Base-by-base conservation (phyloP, 2,329 filamentous ascomycete species). In the Ascochyta viciae-villosae region DNA sequence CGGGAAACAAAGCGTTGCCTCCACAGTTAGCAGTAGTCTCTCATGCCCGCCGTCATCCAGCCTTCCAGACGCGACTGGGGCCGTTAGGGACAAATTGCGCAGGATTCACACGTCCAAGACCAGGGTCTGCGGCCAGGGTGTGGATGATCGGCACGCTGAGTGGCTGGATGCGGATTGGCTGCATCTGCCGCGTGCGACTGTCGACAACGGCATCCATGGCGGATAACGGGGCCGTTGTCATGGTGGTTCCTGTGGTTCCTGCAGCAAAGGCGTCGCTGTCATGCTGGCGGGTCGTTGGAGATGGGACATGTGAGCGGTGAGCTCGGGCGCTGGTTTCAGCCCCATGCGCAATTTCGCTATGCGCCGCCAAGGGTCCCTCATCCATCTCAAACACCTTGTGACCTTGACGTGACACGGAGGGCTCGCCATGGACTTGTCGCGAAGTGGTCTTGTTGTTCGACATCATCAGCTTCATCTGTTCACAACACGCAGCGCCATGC, bases 81-180 rank as follows among this genome's bases (percentile, higher is more conserved):
- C 48, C 62, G 71, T 72, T 61, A 68, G 71, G 68, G 65, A 72
- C 67, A 74, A 62, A 75, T 74, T 75, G 63, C 70, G 61, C 59
- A 54, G 65, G 66, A 69, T 66, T 63, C 51, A 60, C 59, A 62
- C 54, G 58, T 59, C 43, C 54, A 60, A 50, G 60, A 50, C 33
- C 46, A 47, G 54, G 50, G 40, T 24, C 45, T 27, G 23, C 41
- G 47, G 37, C 55, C 56, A 60, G 57, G 58, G 49, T 51, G 52
- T 49, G 33, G 57, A 42, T 50, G 44, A 54, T 53, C 47, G 34
- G 58, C 54, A 52, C 42, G 53, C 50, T 47, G 41, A 35, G 37
- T 16, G 38, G 39, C 39, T n/a, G 33, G 7, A 2, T n/a, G 24
- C 13, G 39, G 54, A 74, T 72, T 74, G 71, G 73, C 58, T 58